Evolutionary conservation across 2,329 filamentous ascomycete genomes (phyloP), one percentile per base, ranked within the genome.

Genomic region (Alternaria consortialis): DNA sequence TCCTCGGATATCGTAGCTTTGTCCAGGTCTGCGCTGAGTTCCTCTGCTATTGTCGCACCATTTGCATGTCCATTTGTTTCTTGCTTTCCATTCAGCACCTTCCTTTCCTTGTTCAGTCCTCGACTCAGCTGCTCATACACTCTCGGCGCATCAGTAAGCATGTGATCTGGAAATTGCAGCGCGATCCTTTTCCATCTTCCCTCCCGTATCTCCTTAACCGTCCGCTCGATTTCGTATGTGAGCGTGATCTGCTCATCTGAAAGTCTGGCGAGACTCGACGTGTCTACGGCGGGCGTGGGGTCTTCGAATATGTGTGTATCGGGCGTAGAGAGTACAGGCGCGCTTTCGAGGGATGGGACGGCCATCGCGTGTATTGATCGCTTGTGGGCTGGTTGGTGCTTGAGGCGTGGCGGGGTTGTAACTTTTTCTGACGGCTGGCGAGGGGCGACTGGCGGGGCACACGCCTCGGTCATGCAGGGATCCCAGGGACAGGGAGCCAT

Each of bases 161-260:
- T 97, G 29, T 90, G 85, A 80, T 99, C 95, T 0, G 95, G 94
- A 70, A 99, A 98, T 76, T 99, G 95, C n/a, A 99, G 82, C 1
- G 93, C 95, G 32, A 99, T 87, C 52, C 91, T 87, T 64, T 81
- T 86, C 86, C 92, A 97, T 77, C 84, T 84, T 43, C 88, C 90
- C 5, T 84, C 79, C n/a, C 84, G 83, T 47, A 99, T 91, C 78
- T 97, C 92, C 36, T 81, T 79, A 50, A 93, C 86, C 0, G 95
- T 97, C 58, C 92, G 87, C 60, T 86, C 84, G 67, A 97, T 90
- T 79, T 99, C 95, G 82, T 98, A 99, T 50, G 91, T 90, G 40
- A 88, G 81, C 56, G 83, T 82, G 31, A 98, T 83, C 73, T 94
- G 91, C 73, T 91, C 88, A 67, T 94, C 88, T 15, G 85, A 83